Evolutionary conservation across 1,284 basidiomycete species (phyloP).

Genomic region (Cryptococcus amylolentus): DNA sequence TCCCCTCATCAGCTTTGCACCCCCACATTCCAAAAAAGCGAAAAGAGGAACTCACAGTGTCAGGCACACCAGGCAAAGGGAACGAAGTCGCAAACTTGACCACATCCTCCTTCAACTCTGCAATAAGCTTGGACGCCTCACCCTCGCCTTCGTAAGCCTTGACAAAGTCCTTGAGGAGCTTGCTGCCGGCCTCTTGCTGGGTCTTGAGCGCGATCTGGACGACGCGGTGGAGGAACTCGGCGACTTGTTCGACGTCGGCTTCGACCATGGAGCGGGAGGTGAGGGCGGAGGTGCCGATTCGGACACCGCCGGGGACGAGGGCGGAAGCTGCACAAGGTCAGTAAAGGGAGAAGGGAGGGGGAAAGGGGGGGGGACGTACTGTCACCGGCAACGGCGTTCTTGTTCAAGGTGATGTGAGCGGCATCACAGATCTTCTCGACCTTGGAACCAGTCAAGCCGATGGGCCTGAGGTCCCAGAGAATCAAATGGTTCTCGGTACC

Average conservation of each 20-base stretch:
- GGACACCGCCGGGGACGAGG: constrained; percentile 94
- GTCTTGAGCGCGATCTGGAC: constrained; percentile 80
- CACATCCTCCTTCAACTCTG: constrained; percentile 57
- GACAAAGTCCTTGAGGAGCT: constrained; percentile 95
- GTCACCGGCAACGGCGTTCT: constrained; percentile 96
- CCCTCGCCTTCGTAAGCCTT: constrained; percentile 73
- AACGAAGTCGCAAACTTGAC: constrained; percentile 72
- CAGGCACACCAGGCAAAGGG: constrained; percentile 85
- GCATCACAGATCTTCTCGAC: constrained; percentile 98
- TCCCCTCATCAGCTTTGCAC: constrained; percentile 1
- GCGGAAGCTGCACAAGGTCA: constrained; percentile 61
- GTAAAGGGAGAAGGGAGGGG: background rate
- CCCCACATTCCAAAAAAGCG: background rate
- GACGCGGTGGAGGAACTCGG: constrained; percentile 84
- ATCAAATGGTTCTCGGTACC: constrained; percentile 98
- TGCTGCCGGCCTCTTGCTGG: constrained; percentile 92
- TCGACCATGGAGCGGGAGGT: constrained; percentile 94
- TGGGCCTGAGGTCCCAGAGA: constrained; percentile 94
- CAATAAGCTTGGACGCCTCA: constrained; percentile 58
- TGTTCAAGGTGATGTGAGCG: constrained; percentile 88
- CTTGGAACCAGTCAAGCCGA: constrained; percentile 94
- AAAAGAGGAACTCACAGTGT: constrained; percentile 51
- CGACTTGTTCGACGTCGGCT: constrained; percentile 77
- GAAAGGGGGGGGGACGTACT: constrained; percentile 30
- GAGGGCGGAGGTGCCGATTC: constrained; percentile 89